Percentiles rank a stretch among this genome's conserved stretches.
Conservation (phyloP, 768 basidiomycete species). For the Boletellus ananas region DNA sequence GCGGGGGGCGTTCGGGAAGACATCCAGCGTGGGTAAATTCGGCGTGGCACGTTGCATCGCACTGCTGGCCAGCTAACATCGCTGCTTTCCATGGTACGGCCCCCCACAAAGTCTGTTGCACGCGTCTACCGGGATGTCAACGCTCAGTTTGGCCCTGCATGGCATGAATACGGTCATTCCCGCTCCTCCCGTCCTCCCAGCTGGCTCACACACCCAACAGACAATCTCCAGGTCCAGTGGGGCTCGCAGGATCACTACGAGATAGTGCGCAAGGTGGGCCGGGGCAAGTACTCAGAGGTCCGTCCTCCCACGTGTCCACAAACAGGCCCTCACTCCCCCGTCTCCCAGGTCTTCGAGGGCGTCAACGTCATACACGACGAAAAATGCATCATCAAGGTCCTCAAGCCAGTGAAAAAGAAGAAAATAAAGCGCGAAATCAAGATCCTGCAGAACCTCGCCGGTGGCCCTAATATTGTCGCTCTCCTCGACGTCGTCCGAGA, state of each 20-base stretch:
- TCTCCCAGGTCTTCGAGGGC: conserved; percentile 80
- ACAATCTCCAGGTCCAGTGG: conserved; percentile 97
- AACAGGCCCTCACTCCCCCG: conserved; percentile 12
- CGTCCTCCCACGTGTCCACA: conserved; percentile 14
- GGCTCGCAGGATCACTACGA: conserved; percentile 97
- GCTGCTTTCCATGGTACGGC: conserved; percentile 57
- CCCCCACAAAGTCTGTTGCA: conserved; percentile 72
- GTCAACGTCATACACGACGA: conserved; percentile 87
- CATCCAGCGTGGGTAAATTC: conserved; percentile 26
- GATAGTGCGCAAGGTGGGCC: conserved; percentile 92
- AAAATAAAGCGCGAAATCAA: conserved; percentile 99
- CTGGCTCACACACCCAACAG: conserved; percentile 38
- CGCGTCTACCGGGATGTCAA: conserved; percentile 90
- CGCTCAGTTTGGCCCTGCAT: conserved; percentile 78
- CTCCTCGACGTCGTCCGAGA: conserved; percentile 95
- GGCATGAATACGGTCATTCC: conserved; percentile 90
- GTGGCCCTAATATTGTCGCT: conserved; percentile 92
- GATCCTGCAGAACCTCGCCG: conserved; percentile 93
- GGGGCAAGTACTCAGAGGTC: conserved; percentile 95
- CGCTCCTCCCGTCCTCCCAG: background rate
- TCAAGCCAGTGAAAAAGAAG: conserved; percentile 99
- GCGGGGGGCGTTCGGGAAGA: conserved; percentile 29
- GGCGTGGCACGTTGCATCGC: conserved; percentile 15
- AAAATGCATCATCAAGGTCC: conserved; percentile 97
- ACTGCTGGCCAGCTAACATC: conserved; percentile 4